These are phyloP conservation scores for Apostasia ramifera DNA, from an alignment of 106 monocot species.

Conservation along the genomic window DNA sequence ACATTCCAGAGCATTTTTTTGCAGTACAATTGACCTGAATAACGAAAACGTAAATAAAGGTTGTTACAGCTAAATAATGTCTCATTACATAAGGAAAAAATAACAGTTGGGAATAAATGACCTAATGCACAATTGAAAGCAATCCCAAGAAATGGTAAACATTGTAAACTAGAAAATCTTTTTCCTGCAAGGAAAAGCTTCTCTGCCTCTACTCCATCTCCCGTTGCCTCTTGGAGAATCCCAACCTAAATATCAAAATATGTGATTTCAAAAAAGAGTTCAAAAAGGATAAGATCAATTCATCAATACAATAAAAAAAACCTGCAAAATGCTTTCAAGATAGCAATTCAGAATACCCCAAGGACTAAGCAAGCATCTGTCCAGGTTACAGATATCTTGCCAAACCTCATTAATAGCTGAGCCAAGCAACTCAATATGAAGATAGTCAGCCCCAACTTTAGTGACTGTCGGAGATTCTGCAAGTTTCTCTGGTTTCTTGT, in stretches of 20 bases:
- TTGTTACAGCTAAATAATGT: not conserved
- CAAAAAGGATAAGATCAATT: conserved; percentile 2
- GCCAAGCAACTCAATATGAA: conserved; percentile 38
- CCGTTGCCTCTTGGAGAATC: conserved; percentile 52
- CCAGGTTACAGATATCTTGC: conserved; percentile 25
- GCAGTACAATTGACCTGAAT: conserved; percentile 62
- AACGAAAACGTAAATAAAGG: not conserved
- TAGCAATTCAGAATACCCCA: conserved; percentile 69
- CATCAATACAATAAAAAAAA: not conserved
- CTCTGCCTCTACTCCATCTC: conserved; percentile 68
- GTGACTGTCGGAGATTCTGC: not conserved
- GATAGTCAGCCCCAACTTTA: conserved; percentile 2
- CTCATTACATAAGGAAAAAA: not conserved
- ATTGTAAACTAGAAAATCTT: conserved; percentile 40
- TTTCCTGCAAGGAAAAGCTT: conserved; percentile 52
- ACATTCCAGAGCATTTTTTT: conserved; percentile 59
- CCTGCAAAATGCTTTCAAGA: conserved; percentile 90
- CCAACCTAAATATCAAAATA: conserved; percentile 40
- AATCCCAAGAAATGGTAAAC: conserved; percentile 40
- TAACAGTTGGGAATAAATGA: conserved; percentile 24
- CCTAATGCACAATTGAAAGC: conserved; percentile 54
- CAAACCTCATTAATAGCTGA: conserved; percentile 42
- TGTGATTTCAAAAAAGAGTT: not conserved
- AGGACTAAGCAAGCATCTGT: conserved; percentile 45
- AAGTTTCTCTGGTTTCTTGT: conserved; percentile 4